Evolutionary conservation across 148 eudicot species (phyloP).

Genomic region (Persicaria maculosa): DNA sequence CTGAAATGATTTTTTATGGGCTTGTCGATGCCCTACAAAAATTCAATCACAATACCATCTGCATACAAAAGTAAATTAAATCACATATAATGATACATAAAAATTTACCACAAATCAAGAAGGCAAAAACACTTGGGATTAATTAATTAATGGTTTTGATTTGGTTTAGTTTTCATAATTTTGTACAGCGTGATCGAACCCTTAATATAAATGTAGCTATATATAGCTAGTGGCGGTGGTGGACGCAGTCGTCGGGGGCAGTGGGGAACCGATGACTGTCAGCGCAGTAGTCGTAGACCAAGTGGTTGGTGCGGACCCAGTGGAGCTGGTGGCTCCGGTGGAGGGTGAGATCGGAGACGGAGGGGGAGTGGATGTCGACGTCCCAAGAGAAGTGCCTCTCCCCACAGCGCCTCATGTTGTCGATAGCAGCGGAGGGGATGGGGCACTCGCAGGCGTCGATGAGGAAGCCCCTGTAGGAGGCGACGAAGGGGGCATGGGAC

Average conservation of each 20-base stretch:
- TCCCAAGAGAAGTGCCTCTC: conserved; percentile 20
- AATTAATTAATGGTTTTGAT: too few species aligned
- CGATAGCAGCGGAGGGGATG: conserved; percentile 21
- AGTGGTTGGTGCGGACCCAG: conserved; percentile 71
- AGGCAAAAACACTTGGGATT: too few species aligned
- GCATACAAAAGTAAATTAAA: too few species aligned
- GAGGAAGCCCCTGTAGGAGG: conserved; percentile 59
- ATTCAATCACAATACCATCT: too few species aligned
- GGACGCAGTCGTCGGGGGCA: conserved; percentile 55
- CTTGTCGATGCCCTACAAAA: too few species aligned
- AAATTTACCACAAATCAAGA: too few species aligned
- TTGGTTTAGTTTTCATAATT: too few species aligned
- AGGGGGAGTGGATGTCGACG: conserved; percentile 45
- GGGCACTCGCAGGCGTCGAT: conserved; percentile 66
- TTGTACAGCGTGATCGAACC: too few species aligned
- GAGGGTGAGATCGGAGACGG: conserved; percentile 41
- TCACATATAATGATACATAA: too few species aligned
- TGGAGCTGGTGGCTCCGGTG: conserved; percentile 71
- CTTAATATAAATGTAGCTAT: too few species aligned
- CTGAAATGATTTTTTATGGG: too few species aligned
- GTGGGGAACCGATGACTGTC: conserved; percentile 55
- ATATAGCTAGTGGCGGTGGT: conserved; percentile 39
- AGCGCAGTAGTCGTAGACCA: conserved; percentile 73
- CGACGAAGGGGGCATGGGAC: conserved; percentile 68
- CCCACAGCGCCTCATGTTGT: conserved; percentile 38